A percentile compares a stretch with the other conserved stretches of the same genome.
Evolutionary conservation across 352 stramenopile species (phyloP).

Genomic region (Globisporangium spiculum): DNA sequence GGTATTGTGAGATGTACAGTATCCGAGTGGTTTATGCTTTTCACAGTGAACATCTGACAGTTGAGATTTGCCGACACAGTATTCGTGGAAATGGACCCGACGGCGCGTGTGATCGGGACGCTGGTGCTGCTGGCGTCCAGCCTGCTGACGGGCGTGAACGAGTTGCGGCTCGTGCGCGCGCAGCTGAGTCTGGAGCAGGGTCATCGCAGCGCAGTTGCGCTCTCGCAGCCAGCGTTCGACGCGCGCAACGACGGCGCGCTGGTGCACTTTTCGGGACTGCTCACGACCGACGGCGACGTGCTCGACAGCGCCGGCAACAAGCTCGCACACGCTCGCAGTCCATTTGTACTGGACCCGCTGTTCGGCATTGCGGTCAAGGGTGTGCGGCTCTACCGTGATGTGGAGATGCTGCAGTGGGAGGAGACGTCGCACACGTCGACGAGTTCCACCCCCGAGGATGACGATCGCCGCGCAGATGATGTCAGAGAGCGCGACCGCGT

Average conservation of each 20-base stretch:
- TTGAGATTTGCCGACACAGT: background rate
- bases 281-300: slow-evolving; percentile 31
- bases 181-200: slow-evolving; percentile 53
- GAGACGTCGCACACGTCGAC: slow-evolving; percentile 65
- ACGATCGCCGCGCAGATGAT: slow-evolving; percentile 29
- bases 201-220: slow-evolving; percentile 24
- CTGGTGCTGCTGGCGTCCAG: slow-evolving; percentile 48
- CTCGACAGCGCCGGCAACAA: slow-evolving; percentile 20
- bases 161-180: slow-evolving; percentile 48
- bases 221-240: slow-evolving; percentile 24
- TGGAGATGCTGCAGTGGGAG: slow-evolving; percentile 85
- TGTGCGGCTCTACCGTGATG: slow-evolving; percentile 53
- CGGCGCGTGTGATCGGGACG: slow-evolving; percentile 42
- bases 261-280: slow-evolving; percentile 48
- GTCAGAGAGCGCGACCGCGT: slow-evolving; percentile 61
- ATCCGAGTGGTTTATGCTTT: no score
- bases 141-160: slow-evolving; percentile 48
- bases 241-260: slow-evolving; percentile 27
- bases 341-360: slow-evolving; percentile 53
- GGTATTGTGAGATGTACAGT: no score
- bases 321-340: slow-evolving; percentile 26
- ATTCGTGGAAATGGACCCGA: slow-evolving; percentile 22
- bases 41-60: background rate
- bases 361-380: slow-evolving; percentile 71
- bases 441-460: slow-evolving; percentile 34